Evolutionary conservation across 176 grass and related monocot genomes (phyloP), one percentile per base, ranked within the genome.

Genomic region (Aegilops longissima): DNA sequence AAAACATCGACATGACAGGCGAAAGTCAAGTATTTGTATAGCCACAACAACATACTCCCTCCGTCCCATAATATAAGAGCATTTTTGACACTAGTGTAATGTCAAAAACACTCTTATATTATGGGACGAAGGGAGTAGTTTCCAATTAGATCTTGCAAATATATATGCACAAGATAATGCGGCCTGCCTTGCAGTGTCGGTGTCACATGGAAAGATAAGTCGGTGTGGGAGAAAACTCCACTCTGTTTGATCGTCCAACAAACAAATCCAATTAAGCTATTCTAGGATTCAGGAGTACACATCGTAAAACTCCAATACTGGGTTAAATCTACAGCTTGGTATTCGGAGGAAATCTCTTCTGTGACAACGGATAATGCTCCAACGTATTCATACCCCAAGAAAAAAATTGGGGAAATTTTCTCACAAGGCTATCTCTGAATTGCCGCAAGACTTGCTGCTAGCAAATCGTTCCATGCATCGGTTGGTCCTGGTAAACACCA

Each of bases 401-500:
- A 83, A 78, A 79, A 30, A 35, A 3, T 1, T 25, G 4, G 5
- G 20, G 52, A 1, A 83, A 70, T 36, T 38, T 45, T 66, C 42
- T 18, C 9, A 14, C 65, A 54, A 38, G 45, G 33, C 24, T 69
- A 79, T 21, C 51, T 82, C 27, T 61, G 18, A 78, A 78, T 20
- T 39, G 10, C 36, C 4, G 81, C 77, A 23, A 98, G 90, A 82
- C 68, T 88, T 72, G 68, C 80, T 0, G 91, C 79, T 65, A 96
- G 75, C 78, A 96, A 56, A 86, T 98, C 93, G 5, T 98, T 98
- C 96, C 96, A 98, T 45, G 84, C 91, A 75, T 98, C 96, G 1
- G 92, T 83, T 72, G 92, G 87, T 44, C 96, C 96, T 18, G 96
- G 96, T 77, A 98, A 93, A 79, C 93, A 98, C 96, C 96, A 98